These are phyloP conservation scores for Prinsepia uniflora DNA, from an alignment of 306 rosid genomes.

Conservation along the genomic window DNA sequence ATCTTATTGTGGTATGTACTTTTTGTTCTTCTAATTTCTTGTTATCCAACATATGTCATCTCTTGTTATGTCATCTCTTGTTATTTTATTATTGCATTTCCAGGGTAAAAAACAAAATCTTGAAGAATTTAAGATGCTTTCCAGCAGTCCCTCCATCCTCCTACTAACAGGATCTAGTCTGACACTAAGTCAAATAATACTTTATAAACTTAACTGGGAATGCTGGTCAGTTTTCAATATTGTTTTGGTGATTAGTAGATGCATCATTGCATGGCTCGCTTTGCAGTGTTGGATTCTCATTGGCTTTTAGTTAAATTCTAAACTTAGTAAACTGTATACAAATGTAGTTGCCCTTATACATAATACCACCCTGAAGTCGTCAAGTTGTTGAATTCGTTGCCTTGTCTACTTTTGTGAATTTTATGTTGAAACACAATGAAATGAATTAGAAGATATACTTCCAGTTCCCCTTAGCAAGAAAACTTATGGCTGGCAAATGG, in stretches of 20 bases:
- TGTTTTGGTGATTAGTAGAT: background rate
- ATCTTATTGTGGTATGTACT: constrained; percentile 73
- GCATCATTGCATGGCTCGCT: background rate
- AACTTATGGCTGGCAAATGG: background rate
- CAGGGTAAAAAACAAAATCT: background rate
- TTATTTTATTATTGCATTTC: constrained; percentile 4
- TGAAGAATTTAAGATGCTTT: constrained; percentile 3
- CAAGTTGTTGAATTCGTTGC: background rate
- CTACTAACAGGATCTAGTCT: background rate
- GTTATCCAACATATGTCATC: constrained; percentile 11
- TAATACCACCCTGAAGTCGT: background rate
- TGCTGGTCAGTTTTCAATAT: background rate
- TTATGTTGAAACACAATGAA: background rate
- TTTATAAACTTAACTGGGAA: background rate
- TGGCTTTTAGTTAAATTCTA: background rate
- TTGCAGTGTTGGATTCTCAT: background rate
- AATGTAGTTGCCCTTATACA: background rate
- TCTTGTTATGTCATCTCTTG: constrained; percentile 15
- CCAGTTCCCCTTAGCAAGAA: constrained; percentile 2
- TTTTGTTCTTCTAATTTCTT: constrained; percentile 23
- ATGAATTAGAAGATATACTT: background rate
- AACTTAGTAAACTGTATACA: background rate
- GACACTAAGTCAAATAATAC: background rate
- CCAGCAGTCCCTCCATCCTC: background rate
- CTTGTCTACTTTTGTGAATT: background rate